A percentile compares a stretch with the other conserved stretches of the same genome.
These are phyloP conservation scores for Parastagonospora avenae DNA, from an alignment of 2,329 filamentous ascomycete species.

Conservation along the genomic window DNA sequence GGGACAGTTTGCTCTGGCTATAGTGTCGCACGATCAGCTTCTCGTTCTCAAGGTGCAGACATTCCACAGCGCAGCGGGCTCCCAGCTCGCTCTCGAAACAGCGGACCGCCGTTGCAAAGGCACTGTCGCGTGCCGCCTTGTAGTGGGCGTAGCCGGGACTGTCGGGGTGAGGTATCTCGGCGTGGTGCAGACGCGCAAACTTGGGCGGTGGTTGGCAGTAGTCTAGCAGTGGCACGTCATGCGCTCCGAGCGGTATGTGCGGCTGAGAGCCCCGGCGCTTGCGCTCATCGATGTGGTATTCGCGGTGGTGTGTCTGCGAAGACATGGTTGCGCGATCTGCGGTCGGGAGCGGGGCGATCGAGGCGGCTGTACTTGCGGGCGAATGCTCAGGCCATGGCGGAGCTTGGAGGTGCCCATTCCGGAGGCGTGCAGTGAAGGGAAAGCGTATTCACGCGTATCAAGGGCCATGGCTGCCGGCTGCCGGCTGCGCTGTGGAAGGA, in stretches of 20 bases:
- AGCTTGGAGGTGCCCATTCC: conserved; percentile 3
- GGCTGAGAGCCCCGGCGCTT: conserved; percentile 9
- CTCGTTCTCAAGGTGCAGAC: conserved; percentile 30
- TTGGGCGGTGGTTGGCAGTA: conserved; percentile 32
- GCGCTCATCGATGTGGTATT: conserved; percentile 4
- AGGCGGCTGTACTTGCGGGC: conserved; percentile 2
- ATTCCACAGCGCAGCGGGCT: conserved; percentile 22
- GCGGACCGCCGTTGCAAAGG: conserved; percentile 32
- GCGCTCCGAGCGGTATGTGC: conserved; percentile 20
- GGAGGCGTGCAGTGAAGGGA: conserved; percentile 19
- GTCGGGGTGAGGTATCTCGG: conserved; percentile 25
- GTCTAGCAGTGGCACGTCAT: conserved; percentile 30
- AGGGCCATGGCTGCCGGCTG: conserved; percentile 14
- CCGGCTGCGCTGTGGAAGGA: conserved; percentile 15
- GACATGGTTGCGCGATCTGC: conserved; percentile 15
- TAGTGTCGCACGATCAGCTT: conserved; percentile 42
- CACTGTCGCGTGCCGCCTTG: conserved; percentile 25
- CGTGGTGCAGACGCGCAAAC: conserved; percentile 36
- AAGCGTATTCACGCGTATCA: conserved; percentile 15
- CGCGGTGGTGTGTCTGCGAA: conserved; percentile 5
- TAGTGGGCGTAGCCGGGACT: conserved; percentile 35
- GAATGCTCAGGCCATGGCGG: conserved; percentile 12
- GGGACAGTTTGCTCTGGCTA: conserved; percentile 98
- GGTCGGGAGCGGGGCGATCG: conserved; percentile 6
- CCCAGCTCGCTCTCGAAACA: conserved; percentile 30